Evolutionary conservation across 2,329 filamentous ascomycete species (phyloP).

Genomic region (Xylariales sp.): DNA sequence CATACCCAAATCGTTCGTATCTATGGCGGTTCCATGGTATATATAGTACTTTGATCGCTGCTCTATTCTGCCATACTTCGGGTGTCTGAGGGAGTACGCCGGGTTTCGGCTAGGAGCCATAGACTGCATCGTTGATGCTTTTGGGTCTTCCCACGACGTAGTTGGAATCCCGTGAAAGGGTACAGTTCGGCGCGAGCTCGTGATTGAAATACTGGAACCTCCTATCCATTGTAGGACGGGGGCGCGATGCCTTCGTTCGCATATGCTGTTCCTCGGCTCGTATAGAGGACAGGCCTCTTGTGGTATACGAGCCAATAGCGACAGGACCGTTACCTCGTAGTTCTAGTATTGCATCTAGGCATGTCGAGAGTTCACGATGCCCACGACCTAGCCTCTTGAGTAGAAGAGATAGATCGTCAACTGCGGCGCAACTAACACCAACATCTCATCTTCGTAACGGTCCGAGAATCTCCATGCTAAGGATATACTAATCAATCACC

Average conservation of each 20-base stretch:
- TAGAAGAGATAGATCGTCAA: not conserved
- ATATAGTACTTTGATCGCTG: not conserved
- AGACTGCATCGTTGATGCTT: not conserved
- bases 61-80: not conserved
- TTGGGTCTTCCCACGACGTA: not conserved
- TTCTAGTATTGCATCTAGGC: not conserved
- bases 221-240: not conserved
- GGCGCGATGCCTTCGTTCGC: not conserved
- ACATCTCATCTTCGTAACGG: not conserved
- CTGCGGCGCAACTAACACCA: not conserved
- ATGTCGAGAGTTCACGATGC: not conserved
- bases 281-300: not conserved
- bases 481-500: slow-evolving; percentile 39
- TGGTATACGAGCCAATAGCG: not conserved
- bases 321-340: not conserved
- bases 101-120: not conserved
- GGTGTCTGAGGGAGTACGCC: not conserved
- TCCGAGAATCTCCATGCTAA: not conserved
- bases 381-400: not conserved
- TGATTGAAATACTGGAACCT: not conserved
- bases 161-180: too few relatives aligned
- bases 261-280: not conserved
- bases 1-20: not conserved
- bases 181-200: not conserved
- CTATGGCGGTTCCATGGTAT: not conserved